Base-by-base conservation (phyloP, 768 basidiomycete species). In the Lactifluus volemus region DNA sequence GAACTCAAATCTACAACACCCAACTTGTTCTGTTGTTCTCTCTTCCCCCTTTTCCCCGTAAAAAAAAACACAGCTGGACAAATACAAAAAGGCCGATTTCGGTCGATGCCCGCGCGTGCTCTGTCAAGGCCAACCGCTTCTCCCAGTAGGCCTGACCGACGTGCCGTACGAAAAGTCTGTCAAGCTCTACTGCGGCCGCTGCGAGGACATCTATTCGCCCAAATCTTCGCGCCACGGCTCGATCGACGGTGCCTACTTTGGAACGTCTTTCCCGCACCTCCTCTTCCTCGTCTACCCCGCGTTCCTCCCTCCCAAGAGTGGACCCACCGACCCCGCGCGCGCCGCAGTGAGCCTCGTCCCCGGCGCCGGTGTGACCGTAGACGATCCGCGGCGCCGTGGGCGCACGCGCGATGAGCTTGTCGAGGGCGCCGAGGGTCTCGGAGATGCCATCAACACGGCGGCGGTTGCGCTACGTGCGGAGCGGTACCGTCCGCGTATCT, bases 241-340 rank as follows among this genome's bases (percentile, higher is more conserved):
- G 41, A 98, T 99, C 70, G 97, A 99, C 71, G 96, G 97, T 32
- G 97, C 97, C 2, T 99, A 96, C 75, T 99, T 99, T 68, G 97
- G 97, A 62, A 96, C 94, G 0, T 97, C 95, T 1, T 98, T 98
- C 78, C 93, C 95, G 0, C 96, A 98, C 72, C 85, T 99, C 57
- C 78, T 98, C 51, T 97, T 95, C 77, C 92, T 98, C 78, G 93
- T 98, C 39, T 98, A 98, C 73, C 95, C 97, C 0, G 84, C 86
- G 49, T 84, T 98, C 65, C 88, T 97, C 47, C 92, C 96, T 21
- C 82, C 85, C 34, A 98, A 97, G 74, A 80, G 76, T 34, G 80
- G 81, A 8, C 80, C 84, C 0, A 70, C 73, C 12, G 79, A 79
- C 39, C 67, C 74, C 2, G 56, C 67, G 0, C 69, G 71, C 12